Percentiles rank a stretch among this genome's conserved stretches.
Conservation (phyloP, 2,329 filamentous ascomycete species). For the Thelonectria rubi region DNA sequence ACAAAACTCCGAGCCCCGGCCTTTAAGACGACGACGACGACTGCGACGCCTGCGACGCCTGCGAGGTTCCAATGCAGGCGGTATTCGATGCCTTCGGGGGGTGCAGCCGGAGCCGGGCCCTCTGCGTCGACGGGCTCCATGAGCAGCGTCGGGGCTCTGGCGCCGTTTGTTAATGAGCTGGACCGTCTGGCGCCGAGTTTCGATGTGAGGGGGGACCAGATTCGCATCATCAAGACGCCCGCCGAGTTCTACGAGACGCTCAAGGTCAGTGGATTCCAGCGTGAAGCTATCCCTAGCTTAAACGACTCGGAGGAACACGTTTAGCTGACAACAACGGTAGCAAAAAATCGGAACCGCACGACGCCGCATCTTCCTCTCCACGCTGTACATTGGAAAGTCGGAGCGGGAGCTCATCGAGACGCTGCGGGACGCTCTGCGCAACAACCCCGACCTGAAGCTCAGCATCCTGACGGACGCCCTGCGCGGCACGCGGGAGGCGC, state of each 20-base stretch:
- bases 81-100: slow-evolving; percentile 50
- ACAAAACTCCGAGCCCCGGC: slow-evolving; percentile 38
- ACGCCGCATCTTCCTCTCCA: slow-evolving; percentile 88
- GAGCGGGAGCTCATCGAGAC: slow-evolving; percentile 88
- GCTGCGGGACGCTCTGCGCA: slow-evolving; percentile 76
- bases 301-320: neutral
- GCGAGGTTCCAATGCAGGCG: slow-evolving; percentile 51
- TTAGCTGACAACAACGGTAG: slow-evolving; percentile 52
- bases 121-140: slow-evolving; percentile 41
- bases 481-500: slow-evolving; percentile 89
- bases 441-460: slow-evolving; percentile 79
- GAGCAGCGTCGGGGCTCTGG: slow-evolving; percentile 52
- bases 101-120: slow-evolving; percentile 15
- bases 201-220: slow-evolving; percentile 81
- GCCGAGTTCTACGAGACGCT: slow-evolving; percentile 90
- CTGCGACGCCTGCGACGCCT: slow-evolving; percentile 31
- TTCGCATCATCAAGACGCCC: slow-evolving; percentile 81
- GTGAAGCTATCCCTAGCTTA: neutral
- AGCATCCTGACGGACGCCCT: slow-evolving; percentile 93
- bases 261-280: slow-evolving; percentile 67
- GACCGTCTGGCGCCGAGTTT: slow-evolving; percentile 93
- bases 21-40: slow-evolving; percentile 32
- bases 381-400: slow-evolving; percentile 93
- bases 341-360: slow-evolving; percentile 83
- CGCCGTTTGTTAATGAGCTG: slow-evolving; percentile 73